These are phyloP conservation scores for Dothidotthia symphoricarpi DNA, from an alignment of 2,329 filamentous ascomycete species.

Conservation along the genomic window DNA sequence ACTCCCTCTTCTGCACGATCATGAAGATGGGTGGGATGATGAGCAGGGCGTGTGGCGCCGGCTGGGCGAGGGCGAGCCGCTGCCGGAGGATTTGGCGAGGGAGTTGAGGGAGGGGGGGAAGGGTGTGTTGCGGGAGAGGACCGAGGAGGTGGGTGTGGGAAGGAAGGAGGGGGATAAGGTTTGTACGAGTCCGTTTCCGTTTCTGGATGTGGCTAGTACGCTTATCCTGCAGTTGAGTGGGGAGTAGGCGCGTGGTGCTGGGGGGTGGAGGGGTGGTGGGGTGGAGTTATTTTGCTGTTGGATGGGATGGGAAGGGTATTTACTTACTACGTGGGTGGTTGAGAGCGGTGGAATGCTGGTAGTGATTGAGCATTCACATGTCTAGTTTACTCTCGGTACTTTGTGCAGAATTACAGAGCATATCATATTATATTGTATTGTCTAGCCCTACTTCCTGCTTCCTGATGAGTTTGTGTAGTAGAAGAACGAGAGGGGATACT, in stretches of 20 bases:
- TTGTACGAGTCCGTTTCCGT: slow-evolving; percentile 91
- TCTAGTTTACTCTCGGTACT: too few species aligned
- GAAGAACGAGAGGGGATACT: too few species aligned
- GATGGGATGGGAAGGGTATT: too few species aligned
- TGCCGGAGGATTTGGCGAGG: slow-evolving; percentile 30
- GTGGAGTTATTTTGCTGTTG: too few species aligned
- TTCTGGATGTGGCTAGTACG: slow-evolving; percentile 87
- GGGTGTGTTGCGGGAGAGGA: slow-evolving; percentile 38
- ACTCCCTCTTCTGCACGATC: slow-evolving; percentile 10
- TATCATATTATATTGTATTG: too few species aligned
- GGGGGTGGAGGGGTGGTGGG: too few species aligned
- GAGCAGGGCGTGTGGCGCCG: slow-evolving; percentile 37
- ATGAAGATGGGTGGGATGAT: slow-evolving; percentile 37
- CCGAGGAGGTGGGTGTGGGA: slow-evolving; percentile 49
- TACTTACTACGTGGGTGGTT: too few species aligned
- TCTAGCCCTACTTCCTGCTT: too few species aligned
- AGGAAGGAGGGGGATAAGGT: slow-evolving; percentile 78
- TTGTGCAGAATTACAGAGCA: too few species aligned
- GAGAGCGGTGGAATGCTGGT: too few species aligned
- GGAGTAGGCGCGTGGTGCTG: slow-evolving; percentile 16
- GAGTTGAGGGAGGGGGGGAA: slow-evolving; percentile 35
- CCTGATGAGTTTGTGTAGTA: too few species aligned
- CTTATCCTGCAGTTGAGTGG: slow-evolving; percentile 78
- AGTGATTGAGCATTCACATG: too few species aligned
- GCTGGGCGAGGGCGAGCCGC: slow-evolving; percentile 32